Conservation (phyloP, 176 grass and related monocot genomes). For the Neostapfia colusana region DNA sequence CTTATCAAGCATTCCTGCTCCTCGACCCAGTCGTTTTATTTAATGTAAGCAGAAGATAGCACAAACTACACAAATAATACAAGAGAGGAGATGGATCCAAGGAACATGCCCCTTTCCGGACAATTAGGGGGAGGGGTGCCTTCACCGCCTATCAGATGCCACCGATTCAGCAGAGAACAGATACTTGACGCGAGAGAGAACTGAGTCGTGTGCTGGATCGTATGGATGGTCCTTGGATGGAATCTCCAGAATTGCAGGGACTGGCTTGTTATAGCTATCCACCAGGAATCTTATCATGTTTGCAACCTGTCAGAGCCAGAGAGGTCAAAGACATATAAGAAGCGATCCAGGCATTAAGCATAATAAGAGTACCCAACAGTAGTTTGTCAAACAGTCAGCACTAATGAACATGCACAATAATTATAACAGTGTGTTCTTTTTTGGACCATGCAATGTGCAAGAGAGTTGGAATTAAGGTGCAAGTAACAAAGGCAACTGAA, state of each 20-base stretch:
- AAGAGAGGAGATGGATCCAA: not conserved
- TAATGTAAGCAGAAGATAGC: slow-evolving; percentile 9
- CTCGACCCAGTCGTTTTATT: not conserved
- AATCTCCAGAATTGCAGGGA: slow-evolving; percentile 83
- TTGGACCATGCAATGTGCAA: not conserved
- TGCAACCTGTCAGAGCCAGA: slow-evolving; percentile 45
- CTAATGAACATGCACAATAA: not conserved
- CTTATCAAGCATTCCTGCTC: not conserved
- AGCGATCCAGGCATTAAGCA: not conserved
- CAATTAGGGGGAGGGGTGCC: not conserved
- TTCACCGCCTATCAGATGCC: slow-evolving; percentile 61
- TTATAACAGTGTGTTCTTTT: not conserved
- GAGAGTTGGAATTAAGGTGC: not conserved
- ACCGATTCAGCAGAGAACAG: slow-evolving; percentile 81
- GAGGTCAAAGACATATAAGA: not conserved
- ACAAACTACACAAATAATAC: not conserved
- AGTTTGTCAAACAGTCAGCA: not conserved
- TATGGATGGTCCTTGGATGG: slow-evolving; percentile 93
- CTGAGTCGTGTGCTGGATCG: slow-evolving; percentile 67
- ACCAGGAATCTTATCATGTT: slow-evolving; percentile 85
- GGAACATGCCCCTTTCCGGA: not conserved
- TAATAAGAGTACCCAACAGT: not conserved
- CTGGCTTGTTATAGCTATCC: slow-evolving; percentile 80
- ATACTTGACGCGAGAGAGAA: slow-evolving; percentile 73
- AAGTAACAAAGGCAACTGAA: not conserved